Evolutionary conservation across 2,329 filamentous ascomycete species (phyloP).

Genomic region (Parastagonospora nodorum): DNA sequence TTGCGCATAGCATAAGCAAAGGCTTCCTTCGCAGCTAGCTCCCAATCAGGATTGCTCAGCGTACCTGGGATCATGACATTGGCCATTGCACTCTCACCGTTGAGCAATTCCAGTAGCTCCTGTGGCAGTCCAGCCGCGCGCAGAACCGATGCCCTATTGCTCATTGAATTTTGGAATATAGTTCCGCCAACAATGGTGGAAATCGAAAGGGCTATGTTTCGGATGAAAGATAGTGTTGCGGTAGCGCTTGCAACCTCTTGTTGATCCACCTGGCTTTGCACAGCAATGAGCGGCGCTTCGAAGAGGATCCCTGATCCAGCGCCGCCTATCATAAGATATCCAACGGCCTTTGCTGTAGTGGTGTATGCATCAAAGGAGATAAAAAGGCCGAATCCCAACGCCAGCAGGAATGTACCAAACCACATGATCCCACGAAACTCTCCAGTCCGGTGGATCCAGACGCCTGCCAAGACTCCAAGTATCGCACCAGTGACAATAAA

Average conservation of each 20-base stretch:
- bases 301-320: conserved; percentile 60
- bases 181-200: conserved; percentile 57
- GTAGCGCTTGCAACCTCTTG: conserved; percentile 59
- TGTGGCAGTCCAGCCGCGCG: conserved; percentile 55
- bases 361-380: conserved; percentile 36
- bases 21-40: conserved; percentile 47
- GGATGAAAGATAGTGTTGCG: conserved; percentile 56
- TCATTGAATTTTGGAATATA: conserved; percentile 65
- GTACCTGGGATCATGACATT: conserved; percentile 61
- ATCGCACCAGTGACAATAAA: conserved; percentile 56
- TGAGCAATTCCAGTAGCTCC: conserved; percentile 55
- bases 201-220: conserved; percentile 52
- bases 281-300: conserved; percentile 60
- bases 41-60: conserved; percentile 54
- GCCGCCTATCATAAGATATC: conserved; percentile 57
- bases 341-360: conserved; percentile 47
- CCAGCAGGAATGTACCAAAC: conserved; percentile 38
- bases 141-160: conserved; percentile 56
- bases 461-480: conserved; percentile 52
- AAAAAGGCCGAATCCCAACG: conserved; percentile 44
- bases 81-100: conserved; percentile 64
- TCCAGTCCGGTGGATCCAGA: conserved; percentile 54
- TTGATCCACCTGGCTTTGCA: conserved; percentile 59
- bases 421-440: conserved; percentile 48
- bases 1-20: conserved; percentile 52